These are phyloP conservation scores for Camellia sinensis DNA, from an alignment of 148 eudicot genomes.

Conservation along the genomic window DNA sequence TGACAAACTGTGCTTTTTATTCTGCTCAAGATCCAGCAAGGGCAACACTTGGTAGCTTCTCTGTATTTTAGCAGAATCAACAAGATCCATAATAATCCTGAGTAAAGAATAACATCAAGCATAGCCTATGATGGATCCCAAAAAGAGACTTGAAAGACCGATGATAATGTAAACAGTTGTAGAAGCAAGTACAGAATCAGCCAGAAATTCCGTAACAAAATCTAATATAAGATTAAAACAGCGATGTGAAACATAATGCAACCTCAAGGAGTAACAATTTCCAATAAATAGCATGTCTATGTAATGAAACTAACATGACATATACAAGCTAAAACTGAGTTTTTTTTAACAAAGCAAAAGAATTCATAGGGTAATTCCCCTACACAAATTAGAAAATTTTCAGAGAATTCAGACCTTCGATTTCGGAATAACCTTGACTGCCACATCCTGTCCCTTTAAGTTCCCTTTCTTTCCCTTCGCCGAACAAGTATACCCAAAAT, in stretches of 20 bases:
- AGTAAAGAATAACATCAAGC: too few relatives aligned
- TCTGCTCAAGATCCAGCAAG: background rate
- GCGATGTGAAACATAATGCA: background rate
- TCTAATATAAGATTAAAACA: background rate
- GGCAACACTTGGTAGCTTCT: too few relatives aligned
- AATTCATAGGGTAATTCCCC: background rate
- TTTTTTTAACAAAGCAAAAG: background rate
- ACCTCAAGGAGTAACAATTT: background rate
- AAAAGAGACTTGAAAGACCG: too few relatives aligned
- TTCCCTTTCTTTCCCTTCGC: slow-evolving; percentile 82
- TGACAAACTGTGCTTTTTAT: background rate
- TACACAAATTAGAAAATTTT: background rate
- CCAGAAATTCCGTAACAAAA: background rate
- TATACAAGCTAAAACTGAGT: background rate
- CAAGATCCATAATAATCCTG: too few relatives aligned
- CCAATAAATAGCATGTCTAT: background rate
- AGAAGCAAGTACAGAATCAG: too few relatives aligned
- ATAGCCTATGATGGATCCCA: too few relatives aligned
- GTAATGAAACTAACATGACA: background rate
- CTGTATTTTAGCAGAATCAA: too few relatives aligned
- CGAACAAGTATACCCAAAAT: slow-evolving; percentile 91
- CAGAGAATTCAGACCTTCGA: slow-evolving; percentile 53
- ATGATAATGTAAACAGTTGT: too few relatives aligned
- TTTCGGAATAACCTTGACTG: slow-evolving; percentile 96
- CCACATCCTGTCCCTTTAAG: slow-evolving; percentile 84